phyloP scores from a whole-genome alignment of 345 rosid genomes.

The Mallotus nudiflorus region DNA sequence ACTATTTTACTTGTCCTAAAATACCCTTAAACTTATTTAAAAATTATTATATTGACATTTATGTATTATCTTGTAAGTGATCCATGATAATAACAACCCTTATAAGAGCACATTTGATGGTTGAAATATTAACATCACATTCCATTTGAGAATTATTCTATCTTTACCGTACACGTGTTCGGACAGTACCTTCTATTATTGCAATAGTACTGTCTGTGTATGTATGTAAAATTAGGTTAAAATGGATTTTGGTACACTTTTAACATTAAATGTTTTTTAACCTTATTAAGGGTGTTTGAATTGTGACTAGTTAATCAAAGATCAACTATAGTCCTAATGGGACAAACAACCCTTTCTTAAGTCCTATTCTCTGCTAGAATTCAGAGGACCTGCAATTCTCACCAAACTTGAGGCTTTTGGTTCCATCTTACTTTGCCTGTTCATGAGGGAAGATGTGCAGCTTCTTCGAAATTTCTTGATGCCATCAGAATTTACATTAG shows the following conservation, averaged over 20 bases:
- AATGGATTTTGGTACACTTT: neutral
- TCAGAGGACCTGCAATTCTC: slow-evolving; percentile 4
- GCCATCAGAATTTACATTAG: too few species aligned
- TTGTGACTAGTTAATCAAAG: slow-evolving; percentile 17
- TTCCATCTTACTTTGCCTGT: slow-evolving; percentile 27
- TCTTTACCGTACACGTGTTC: slow-evolving; percentile 62
- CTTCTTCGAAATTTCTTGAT: slow-evolving; percentile 22
- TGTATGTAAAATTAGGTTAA: neutral
- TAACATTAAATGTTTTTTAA: slow-evolving; percentile 24
- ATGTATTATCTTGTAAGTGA: neutral
- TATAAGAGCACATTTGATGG: slow-evolving; percentile 9
- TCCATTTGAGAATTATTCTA: slow-evolving; percentile 14
- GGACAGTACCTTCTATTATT: slow-evolving; percentile 17
- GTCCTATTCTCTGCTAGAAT: neutral
- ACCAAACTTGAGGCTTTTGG: slow-evolving; percentile 12
- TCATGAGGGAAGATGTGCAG: slow-evolving; percentile 29
- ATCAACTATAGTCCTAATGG: slow-evolving; percentile 3
- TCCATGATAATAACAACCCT: slow-evolving; percentile 29
- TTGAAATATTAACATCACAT: slow-evolving; percentile 13
- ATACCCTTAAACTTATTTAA: slow-evolving; percentile 21
- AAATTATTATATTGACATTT: slow-evolving; percentile 1
- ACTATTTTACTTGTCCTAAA: slow-evolving; percentile 22
- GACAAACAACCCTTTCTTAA: neutral
- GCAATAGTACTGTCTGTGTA: neutral
- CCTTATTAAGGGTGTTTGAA: slow-evolving; percentile 18